Evolutionary conservation across 495 filamentous ascomycete genomes (phyloP), one percentile per base, ranked within the genome.

Genomic region (Poronia punctata): DNA sequence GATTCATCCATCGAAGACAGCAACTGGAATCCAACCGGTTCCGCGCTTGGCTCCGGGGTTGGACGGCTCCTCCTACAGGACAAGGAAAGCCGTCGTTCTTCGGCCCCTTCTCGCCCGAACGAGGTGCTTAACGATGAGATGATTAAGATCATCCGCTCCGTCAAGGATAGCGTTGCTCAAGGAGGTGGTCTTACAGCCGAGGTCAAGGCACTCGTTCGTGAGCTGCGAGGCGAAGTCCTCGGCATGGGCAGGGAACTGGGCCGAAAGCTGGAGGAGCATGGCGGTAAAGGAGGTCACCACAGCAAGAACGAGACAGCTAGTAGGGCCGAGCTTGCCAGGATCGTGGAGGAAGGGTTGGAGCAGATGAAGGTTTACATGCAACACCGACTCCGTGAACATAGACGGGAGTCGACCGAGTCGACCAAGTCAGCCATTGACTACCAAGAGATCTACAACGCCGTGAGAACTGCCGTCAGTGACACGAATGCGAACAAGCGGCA

Each of bases 171-270:
- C 53, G 83, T 95, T 42, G 72, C 83, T 16, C 82, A 93, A 66
- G 74, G 82, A 35, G 88, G 89, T 48, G 82, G 86, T 10, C 72
- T 92, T 54, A 92, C 88, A 4, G 82, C 84, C 40, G 85, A 94
- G 59, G 85, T 95, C 25, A 98, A 96, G 61, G 80, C 83, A 2
- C 66, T 93, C 11, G 83, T 95, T 9, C 80, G 86, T 27, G 89
- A 96, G 49, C 70, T 98, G 25, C 81, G 89, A 12, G 86, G 88
- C 9, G 89, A 97, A 53, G 88, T 97, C 6, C 75, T 96, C 2
- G 88, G 86, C 3, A 95, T 96, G 90, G 87, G 88, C 4, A 71
- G 88, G 40, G 82, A 95, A 48, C 72, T 96, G 19, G 87, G 82
- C 20, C 77, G 84, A n/a, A 80, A 84, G 53, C 68, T 96, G 2